Evolutionary conservation across 192 early-diverging fungal species (phyloP), one percentile per base, ranked within the genome.

Genomic region (Coemansia sp.): DNA sequence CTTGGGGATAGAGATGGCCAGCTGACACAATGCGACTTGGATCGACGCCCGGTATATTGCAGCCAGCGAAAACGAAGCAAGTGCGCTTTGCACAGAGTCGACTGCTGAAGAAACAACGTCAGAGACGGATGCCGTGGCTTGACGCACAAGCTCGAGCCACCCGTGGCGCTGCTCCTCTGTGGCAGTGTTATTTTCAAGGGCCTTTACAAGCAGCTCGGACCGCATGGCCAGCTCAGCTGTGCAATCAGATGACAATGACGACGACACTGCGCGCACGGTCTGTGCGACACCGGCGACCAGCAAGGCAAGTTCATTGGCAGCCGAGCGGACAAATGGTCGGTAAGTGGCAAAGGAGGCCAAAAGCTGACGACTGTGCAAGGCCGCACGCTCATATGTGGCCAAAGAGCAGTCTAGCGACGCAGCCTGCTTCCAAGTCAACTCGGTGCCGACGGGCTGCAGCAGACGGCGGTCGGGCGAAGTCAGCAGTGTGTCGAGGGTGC

Each of bases 1-100:
- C 33, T 87, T 74, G 5, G 96, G 96, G 33, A 98, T 79, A 52
- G 95, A 94, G 2, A 87, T 73, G 7, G 75, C 71, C 59, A 96
- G 65, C 71, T 95, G 86, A 1, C 87, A 76, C 9, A 91, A 45
- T 0, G 86, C 86, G 8, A 89, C 67, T 33, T 74, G 75, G 5
- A 90, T 74, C 78, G 90, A 89, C 1, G 88, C 78, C 9, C 6
- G 11, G 51, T 64, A 64, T 8, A 36, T 51, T 2, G 0, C 6
- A n/a, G 20, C 54, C 20, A 56, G 33, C 28, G 54, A 33, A 8
- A n/a, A 22, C n/a, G 33, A 34, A 56, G 33, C 54, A 18, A 56
- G 18, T 3, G 54, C 54, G 0, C 1, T 22, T 22, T 56, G 3
- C 8, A 56, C 54, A 22, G 20, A 6, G 20, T 56, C 45, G 12